These are phyloP conservation scores for Ceriops decandra DNA, from an alignment of 345 rosid genomes.

Conservation along the genomic window DNA sequence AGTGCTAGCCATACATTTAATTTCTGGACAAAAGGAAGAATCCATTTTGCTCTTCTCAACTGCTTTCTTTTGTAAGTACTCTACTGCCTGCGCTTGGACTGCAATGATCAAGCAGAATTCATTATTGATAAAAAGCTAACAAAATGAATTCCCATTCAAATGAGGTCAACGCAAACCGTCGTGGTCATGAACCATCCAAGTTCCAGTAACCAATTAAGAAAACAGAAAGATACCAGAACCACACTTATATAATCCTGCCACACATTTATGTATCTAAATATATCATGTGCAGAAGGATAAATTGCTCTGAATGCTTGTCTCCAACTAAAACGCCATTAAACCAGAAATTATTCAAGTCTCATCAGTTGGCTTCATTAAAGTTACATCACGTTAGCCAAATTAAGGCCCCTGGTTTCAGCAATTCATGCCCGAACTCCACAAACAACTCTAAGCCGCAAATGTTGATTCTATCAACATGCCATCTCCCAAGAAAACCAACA, in stretches of 20 bases:
- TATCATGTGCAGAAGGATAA: background rate
- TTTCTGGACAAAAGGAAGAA: slow-evolving; percentile 21
- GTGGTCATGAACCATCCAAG: no score
- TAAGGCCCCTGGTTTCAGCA: no score
- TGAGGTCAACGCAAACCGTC: background rate
- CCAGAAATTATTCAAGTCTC: background rate
- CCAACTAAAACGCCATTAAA: background rate
- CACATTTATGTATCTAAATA: background rate
- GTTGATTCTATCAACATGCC: no score
- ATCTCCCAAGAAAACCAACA: no score
- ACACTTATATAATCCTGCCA: background rate
- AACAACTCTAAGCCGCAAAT: no score
- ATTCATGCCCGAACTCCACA: no score
- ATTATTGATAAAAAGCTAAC: background rate
- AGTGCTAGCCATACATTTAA: slow-evolving; percentile 38
- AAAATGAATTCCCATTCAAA: background rate
- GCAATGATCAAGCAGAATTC: slow-evolving; percentile 20
- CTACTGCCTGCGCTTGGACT: slow-evolving; percentile 70
- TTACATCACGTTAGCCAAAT: background rate
- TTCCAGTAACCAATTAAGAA: background rate
- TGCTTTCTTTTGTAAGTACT: slow-evolving; percentile 52
- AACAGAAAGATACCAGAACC: background rate
- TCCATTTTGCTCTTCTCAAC: slow-evolving; percentile 29
- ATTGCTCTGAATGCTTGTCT: background rate
- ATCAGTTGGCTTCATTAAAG: background rate